Conservation (phyloP, 257 asterid genomes). For the Cinchona pubescens region DNA sequence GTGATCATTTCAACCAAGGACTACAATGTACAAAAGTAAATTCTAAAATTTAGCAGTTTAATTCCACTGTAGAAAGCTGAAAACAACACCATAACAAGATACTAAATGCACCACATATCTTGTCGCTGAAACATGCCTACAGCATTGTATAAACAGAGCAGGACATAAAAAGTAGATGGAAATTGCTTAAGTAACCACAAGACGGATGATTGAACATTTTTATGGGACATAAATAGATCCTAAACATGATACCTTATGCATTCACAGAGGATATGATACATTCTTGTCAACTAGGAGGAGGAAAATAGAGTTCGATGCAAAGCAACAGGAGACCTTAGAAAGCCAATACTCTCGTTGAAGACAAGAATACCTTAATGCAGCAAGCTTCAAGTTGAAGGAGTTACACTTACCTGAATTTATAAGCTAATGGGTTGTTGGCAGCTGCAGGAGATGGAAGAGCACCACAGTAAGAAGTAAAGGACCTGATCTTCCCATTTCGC, state of each 20-base stretch:
- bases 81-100: background rate
- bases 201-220: background rate
- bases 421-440: constrained; percentile 91
- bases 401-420: constrained; percentile 70
- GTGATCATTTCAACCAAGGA: background rate
- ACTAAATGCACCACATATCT: background rate
- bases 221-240: background rate
- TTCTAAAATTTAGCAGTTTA: background rate
- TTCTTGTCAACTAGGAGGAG: background rate
- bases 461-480: constrained; percentile 88
- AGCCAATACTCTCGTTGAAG: background rate
- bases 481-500: constrained; percentile 79
- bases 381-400: constrained; percentile 1
- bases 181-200: background rate
- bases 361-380: background rate
- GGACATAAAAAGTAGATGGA: background rate
- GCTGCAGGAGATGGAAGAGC: constrained; percentile 97
- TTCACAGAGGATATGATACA: background rate
- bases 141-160: background rate
- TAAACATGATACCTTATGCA: background rate
- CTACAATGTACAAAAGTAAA: background rate
- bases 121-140: background rate
- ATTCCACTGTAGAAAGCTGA: background rate
- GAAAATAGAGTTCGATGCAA: background rate
- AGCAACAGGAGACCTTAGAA: background rate